phyloP scores from a whole-genome alignment of 148 eudicot species.

The Rhododendron kiyosumense region DNA sequence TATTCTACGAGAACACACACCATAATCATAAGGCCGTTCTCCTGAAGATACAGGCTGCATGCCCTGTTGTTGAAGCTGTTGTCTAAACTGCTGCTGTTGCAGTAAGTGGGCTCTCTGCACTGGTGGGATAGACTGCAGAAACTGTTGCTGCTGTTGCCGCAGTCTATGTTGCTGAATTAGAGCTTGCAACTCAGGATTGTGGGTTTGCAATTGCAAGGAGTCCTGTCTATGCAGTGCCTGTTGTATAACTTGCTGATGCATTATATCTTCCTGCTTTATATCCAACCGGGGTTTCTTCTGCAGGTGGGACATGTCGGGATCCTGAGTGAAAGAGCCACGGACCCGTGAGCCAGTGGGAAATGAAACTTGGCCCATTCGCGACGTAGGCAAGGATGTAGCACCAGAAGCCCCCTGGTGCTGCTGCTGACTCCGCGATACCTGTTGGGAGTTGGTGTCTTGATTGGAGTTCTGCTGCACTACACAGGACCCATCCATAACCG shows the following conservation, averaged over 20 bases:
- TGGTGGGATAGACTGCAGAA: conserved; percentile 67
- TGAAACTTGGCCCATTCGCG: conserved; percentile 54
- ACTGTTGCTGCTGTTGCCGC: conserved; percentile 67
- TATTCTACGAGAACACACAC: conserved; percentile 68
- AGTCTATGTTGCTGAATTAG: conserved; percentile 78
- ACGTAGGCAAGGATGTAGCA: conserved; percentile 47
- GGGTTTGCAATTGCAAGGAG: conserved; percentile 52
- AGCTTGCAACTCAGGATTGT: conserved; percentile 74
- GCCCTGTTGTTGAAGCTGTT: conserved; percentile 67
- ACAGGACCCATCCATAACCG: conserved; percentile 65
- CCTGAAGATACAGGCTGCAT: conserved; percentile 55
- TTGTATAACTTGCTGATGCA: conserved; percentile 68
- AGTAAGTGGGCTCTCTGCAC: conserved; percentile 57
- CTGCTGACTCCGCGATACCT: conserved; percentile 36
- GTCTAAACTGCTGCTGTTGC: conserved; percentile 43
- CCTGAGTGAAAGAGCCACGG: conserved; percentile 55
- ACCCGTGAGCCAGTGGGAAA: conserved; percentile 39
- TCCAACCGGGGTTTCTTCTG: conserved; percentile 86
- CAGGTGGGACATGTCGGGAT: conserved; percentile 57
- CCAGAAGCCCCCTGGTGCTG: conserved; percentile 57
- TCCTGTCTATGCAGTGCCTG: conserved; percentile 72
- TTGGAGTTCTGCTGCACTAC: conserved; percentile 51
- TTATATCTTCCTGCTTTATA: conserved; percentile 70
- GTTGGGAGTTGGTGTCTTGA: conserved; percentile 56
- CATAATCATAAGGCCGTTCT: conserved; percentile 68